Conservation (phyloP, 2,329 filamentous ascomycete species). For the Eutypa lata region DNA sequence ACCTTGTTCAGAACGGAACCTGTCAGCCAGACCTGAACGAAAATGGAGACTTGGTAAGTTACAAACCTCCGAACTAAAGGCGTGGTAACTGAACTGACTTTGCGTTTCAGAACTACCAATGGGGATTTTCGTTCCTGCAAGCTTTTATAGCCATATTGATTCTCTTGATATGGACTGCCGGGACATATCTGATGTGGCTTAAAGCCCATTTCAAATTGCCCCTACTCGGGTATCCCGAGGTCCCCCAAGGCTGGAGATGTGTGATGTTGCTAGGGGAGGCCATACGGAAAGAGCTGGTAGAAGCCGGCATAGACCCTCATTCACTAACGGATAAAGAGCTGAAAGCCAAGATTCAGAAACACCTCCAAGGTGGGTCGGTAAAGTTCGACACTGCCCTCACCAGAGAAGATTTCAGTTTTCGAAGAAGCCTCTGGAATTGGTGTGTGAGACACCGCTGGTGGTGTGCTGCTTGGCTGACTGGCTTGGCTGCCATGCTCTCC, state of each 20-base stretch:
- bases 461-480: too few relatives aligned
- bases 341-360: constrained; percentile 7
- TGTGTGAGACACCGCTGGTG: too few relatives aligned
- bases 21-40: background rate
- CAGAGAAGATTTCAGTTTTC: too few relatives aligned
- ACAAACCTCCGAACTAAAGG: background rate
- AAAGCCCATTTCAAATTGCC: constrained; percentile 8
- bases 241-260: constrained; percentile 7
- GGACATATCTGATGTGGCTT: constrained; percentile 16
- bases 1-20: background rate
- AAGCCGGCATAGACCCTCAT: constrained; percentile 3
- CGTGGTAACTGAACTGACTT: background rate
- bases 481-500: too few relatives aligned
- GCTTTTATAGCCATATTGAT: constrained; percentile 9
- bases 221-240: constrained; percentile 1
- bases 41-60: background rate
- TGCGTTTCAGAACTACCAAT: constrained; percentile 12
- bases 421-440: too few relatives aligned
- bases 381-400: background rate
- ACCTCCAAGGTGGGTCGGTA: constrained; percentile 9
- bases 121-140: constrained; percentile 22
- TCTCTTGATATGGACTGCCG: constrained; percentile 16
- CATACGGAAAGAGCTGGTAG: constrained; percentile 6
- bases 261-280: constrained; percentile 2
- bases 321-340: constrained; percentile 8